Percentiles rank a stretch among this genome's conserved stretches.
These are phyloP conservation scores for Nannizziopsis arthrosporioides DNA, from an alignment of 2,329 filamentous ascomycete genomes.

Conservation along the genomic window DNA sequence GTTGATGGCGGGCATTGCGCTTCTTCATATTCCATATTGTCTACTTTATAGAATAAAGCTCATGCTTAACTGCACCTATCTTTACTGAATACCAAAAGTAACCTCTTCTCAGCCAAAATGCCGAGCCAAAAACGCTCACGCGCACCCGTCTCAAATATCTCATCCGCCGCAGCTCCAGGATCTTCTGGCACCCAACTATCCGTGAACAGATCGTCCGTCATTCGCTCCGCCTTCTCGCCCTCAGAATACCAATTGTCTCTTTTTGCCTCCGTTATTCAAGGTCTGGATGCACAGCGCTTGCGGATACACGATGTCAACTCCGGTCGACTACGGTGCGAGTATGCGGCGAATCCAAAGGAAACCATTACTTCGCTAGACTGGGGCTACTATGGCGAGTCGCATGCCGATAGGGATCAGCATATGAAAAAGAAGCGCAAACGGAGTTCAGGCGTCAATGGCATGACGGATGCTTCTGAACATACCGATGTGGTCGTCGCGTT, in stretches of 20 bases:
- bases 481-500: conserved; percentile 39
- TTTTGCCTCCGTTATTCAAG: conserved; percentile 44
- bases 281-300: conserved; percentile 41
- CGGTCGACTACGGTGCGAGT: conserved; percentile 40
- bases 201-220: conserved; percentile 38
- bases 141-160: conserved; percentile 34
- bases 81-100: not conserved
- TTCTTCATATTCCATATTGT: not conserved
- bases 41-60: not conserved
- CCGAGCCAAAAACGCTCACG: conserved; percentile 35
- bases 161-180: conserved; percentile 32
- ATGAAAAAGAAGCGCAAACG: conserved; percentile 44
- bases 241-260: conserved; percentile 41
- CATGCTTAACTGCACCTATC: not conserved
- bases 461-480: conserved; percentile 23
- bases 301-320: conserved; percentile 42
- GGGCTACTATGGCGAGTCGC: conserved; percentile 34
- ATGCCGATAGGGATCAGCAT: conserved; percentile 28
- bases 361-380: conserved; percentile 41
- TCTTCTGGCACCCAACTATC: conserved; percentile 27
- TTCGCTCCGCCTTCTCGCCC: conserved; percentile 41
- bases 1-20: not conserved
- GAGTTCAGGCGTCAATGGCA: conserved; percentile 32
- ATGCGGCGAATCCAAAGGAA: conserved; percentile 37
- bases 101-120: conserved; percentile 26